Base-by-base conservation (phyloP, 2,329 filamentous ascomycete genomes). In the Teratosphaeria nubilosa region DNA sequence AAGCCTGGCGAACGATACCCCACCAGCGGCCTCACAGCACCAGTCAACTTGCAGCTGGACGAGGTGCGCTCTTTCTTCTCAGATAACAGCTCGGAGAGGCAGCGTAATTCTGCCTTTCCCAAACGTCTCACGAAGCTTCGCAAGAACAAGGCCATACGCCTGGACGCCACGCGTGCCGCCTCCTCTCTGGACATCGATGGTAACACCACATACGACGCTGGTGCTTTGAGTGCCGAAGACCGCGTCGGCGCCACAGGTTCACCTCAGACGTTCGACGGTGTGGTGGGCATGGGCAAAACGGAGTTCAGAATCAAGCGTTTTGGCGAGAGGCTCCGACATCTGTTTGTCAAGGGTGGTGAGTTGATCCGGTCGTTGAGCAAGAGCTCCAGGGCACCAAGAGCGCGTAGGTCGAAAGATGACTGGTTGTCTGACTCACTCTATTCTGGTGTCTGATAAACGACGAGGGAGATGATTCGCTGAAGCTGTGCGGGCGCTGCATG, bases 1-100 rank as follows among this genome's bases (percentile, higher is more conserved):
- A 72, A 71, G 55, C 72, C 73, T 30, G 77, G 77, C 48, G 77
- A 79, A 58, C 75, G 77, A 27, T 80, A 80, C 63, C 77, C 77
- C 27, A 77, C 75, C 10, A 76, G 75, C 55, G 73, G 73, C 53
- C 68, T 78, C 32, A 74, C 71, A 20, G 74, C 76, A 51, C 77
- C 77, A 11, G 67, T 70, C 32, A 67, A 67, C 57, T 65, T 72
- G 58, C 71, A 74, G 55, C 64, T 77, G 24, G 73, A 74, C 56
- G 73, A 76, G 61, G 70, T 74, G 20, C 70, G 72, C 37, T 74
- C 72, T 56, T 75, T 74, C 68, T 76, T 76, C 65, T 74, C 72
- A 9, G 74, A 76, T 60, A 69, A 75, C 62, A 73, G 70, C 60
- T 70, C 69, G 20, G 68, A 70, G 55, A 57, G 64, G 53, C 59